Evolutionary conservation across 495 filamentous ascomycete genomes (phyloP), one percentile per base, ranked within the genome.

Genomic region (Penicillium bovifimosum): DNA sequence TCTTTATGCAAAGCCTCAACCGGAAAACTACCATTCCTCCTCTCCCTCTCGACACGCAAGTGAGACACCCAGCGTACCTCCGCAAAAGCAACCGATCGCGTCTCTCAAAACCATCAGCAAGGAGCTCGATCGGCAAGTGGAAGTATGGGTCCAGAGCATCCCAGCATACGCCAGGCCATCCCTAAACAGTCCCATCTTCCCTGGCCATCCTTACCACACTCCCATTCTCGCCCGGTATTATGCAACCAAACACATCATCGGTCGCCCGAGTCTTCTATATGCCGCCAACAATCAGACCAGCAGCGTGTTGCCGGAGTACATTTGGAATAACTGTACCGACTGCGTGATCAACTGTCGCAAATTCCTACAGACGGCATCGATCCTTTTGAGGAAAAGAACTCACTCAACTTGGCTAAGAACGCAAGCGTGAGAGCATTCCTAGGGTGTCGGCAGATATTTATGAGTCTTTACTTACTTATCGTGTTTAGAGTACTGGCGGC

Each of bases 341-440:
- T 61, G 59, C 17, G 52, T 61, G 9, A 47, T 55, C 16, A 58
- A 52, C 33, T 61, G 59, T 50, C 59, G 59, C 14, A 43, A 55
- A 11, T 52, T 61, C 13, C 26, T 61, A 4, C 34, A 26, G 11
- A 47, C 42, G 2, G 45, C 51, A 6, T 40, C 57, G 5, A 43
- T 34, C 24, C 52, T 61, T 35, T 31, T 61, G 2, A 28, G 31
- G 18, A 51, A 41, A 9, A 58, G 55, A n/a, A 58, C 55, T 9
- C 51, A 58, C 41, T 46, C 55, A 13, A 58, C 27, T 10, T 58
- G 59, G 59, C 47, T 54, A 1, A 39, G 59, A 41, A 31, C 58
- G 20, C 59, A 61, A 52, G 44, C 59, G 59, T 61, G 44, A 46
- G 55, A 33, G 13, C 26, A 29, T 26, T 1, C 9, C 11, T 27